Base-by-base conservation (phyloP, 2,329 filamentous ascomycete genomes). In the Calonectria pteridis region DNA sequence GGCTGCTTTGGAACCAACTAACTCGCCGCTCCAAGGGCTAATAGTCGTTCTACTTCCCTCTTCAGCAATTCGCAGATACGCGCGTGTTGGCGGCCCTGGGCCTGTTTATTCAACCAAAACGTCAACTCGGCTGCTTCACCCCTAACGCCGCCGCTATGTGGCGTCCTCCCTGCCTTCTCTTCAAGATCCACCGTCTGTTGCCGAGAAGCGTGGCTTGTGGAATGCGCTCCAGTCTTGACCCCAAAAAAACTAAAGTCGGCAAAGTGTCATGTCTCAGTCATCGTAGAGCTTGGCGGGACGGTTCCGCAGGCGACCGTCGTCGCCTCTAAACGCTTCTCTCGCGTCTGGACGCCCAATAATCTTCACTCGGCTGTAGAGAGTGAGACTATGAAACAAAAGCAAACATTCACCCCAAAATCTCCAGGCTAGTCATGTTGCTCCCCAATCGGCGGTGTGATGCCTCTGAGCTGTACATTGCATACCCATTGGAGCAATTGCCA, bases 61-160 rank as follows among this genome's bases (percentile, higher is more conserved):
- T 68, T 72, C 37, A 31, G 70, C 67, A 68, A 64, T 72, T 50
- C 70, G 70, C 67, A 72, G 70, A 64, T 58, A 50, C 70, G 51
- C 37, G 58, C 35, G 62, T 55, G n/a, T n/a, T n/a, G n/a, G n/a
- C 23, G n/a, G 28, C 53, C 35, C 43, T 58, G 40, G 33, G 55
- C 58, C 26, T 46, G 26, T 33, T 35, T 31, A 33, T 29, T 29
- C 33, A 43, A 43, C 23, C 35, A 53, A 59, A 37, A 46, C 16
- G 43, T 46, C 63, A 55, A 55, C 28, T 6, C 31, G 53, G 18
- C 29, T 6, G 53, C 29, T 33, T 9, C 31, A 14, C 13, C 43
- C 43, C 63, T 62, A 49, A 43, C 46, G 20, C 43, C 58, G 23
- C 26, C 26, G 35, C n/a, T 28, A 53, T 63, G 69, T 72, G 69